Conservation (phyloP, 768 basidiomycete genomes). For the Boletus pseudo-olivaceus region DNA sequence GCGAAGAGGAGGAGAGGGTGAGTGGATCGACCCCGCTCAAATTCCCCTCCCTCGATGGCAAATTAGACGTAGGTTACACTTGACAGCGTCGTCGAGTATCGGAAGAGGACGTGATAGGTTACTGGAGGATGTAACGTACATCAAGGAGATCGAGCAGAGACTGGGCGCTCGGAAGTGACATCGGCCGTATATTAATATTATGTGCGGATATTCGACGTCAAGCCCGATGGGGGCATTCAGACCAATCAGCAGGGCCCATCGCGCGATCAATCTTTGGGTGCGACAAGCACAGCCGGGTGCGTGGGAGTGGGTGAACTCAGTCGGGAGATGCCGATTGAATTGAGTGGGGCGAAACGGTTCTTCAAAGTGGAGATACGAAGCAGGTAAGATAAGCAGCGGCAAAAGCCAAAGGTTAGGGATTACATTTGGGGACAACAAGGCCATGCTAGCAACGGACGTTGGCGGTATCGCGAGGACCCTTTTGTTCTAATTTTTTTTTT, state of each 20-base stretch:
- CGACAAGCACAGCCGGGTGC: conserved; percentile 25
- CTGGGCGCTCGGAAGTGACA: not conserved
- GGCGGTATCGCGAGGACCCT: too few relatives aligned
- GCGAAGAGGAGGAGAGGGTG: not conserved
- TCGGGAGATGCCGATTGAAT: conserved; percentile 31
- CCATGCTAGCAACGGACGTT: conserved; percentile 14
- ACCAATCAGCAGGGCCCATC: conserved; percentile 17
- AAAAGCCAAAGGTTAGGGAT: conserved; percentile 4
- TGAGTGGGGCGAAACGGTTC: conserved; percentile 11
- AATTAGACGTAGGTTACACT: conserved; percentile 16
- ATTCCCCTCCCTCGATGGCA: not conserved
- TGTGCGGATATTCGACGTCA: conserved; percentile 1
- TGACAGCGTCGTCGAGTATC: conserved; percentile 6
- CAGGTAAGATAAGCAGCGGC: conserved; percentile 2
- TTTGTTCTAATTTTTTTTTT: not conserved
- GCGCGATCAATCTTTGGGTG: conserved; percentile 21
- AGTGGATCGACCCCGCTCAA: conserved; percentile 14
- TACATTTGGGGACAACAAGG: conserved; percentile 15
- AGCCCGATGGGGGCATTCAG: not conserved
- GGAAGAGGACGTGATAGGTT: not conserved
- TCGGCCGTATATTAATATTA: not conserved
- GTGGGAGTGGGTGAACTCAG: conserved; percentile 18
- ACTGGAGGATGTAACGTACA: conserved; percentile 12
- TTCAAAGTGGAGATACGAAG: conserved; percentile 23
- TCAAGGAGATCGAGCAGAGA: conserved; percentile 3